Conservation (phyloP, 768 basidiomycete genomes). For the Tephrocybe rancida region DNA sequence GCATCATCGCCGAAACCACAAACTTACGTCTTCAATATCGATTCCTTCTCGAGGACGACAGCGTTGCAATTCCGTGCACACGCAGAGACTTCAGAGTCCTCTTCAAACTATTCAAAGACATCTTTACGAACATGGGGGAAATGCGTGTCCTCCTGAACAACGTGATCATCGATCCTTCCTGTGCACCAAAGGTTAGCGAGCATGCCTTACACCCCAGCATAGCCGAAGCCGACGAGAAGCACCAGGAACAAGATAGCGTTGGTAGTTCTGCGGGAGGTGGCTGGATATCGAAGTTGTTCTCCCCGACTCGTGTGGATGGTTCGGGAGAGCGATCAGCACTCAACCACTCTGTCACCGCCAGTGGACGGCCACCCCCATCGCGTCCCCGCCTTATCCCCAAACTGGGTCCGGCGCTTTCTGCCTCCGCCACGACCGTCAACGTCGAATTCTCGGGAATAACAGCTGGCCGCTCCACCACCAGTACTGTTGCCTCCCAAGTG, state of each 20-base stretch:
- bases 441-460: constrained; percentile 89
- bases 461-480: constrained; percentile 42
- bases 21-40: constrained; percentile 77
- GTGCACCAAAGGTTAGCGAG: constrained; percentile 74
- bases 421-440: constrained; percentile 91
- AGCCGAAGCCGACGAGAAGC: constrained; percentile 41
- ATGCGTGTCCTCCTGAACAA: constrained; percentile 86
- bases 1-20: constrained; percentile 70
- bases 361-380: constrained; percentile 15
- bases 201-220: constrained; percentile 64
- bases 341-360: constrained; percentile 23
- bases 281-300: constrained; percentile 85
- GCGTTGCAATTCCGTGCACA: constrained; percentile 58
- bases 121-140: constrained; percentile 80
- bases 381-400: constrained; percentile 68
- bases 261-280: constrained; percentile 56
- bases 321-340: constrained; percentile 18
- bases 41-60: constrained; percentile 73
- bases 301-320: constrained; percentile 26
- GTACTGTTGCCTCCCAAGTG: constrained; percentile 31
- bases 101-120: constrained; percentile 84
- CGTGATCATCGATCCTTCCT: constrained; percentile 83
- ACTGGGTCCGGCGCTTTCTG: constrained; percentile 79
- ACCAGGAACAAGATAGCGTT: constrained; percentile 31
- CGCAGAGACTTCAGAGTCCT: constrained; percentile 82